These are phyloP conservation scores for Lignosus rhinocerotis DNA, from an alignment of 1,284 basidiomycete genomes.

Conservation along the genomic window DNA sequence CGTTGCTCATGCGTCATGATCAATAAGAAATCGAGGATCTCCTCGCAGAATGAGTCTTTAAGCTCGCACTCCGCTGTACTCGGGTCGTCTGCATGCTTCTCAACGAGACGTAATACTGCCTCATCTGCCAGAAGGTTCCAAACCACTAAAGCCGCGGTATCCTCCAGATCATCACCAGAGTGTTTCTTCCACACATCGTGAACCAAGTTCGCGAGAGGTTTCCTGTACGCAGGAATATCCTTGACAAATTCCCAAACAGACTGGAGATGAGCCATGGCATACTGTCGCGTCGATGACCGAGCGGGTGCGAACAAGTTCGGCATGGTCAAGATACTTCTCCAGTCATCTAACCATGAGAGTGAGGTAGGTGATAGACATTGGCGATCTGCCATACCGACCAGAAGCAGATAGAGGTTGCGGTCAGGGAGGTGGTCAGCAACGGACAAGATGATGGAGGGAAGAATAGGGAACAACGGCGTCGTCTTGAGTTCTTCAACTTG, in stretches of 20 bases:
- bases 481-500: conserved; percentile 48
- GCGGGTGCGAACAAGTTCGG: conserved; percentile 45
- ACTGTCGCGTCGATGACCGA: conserved; percentile 55
- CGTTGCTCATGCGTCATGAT: conserved; percentile 38
- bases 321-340: conserved; percentile 57
- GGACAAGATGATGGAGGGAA: conserved; percentile 62
- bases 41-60: conserved; percentile 18
- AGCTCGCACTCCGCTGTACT: conserved; percentile 25
- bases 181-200: conserved; percentile 52
- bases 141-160: conserved; percentile 45
- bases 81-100: conserved; percentile 36
- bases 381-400: conserved; percentile 59
- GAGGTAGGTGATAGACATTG: conserved; percentile 69
- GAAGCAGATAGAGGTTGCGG: conserved; percentile 58
- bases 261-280: conserved; percentile 56
- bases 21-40: conserved; percentile 37
- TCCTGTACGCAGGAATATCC: conserved; percentile 67
- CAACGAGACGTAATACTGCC: conserved; percentile 50
- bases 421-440: conserved; percentile 67
- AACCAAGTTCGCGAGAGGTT: conserved; percentile 59
- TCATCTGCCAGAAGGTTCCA: conserved; percentile 69
- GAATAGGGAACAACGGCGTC: conserved; percentile 54
- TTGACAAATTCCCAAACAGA: conserved; percentile 61
- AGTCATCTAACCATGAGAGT: conserved; percentile 66
- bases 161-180: conserved; percentile 34